Conservation (phyloP, 495 filamentous ascomycete species). For the Lasiosphaeria miniovina region DNA sequence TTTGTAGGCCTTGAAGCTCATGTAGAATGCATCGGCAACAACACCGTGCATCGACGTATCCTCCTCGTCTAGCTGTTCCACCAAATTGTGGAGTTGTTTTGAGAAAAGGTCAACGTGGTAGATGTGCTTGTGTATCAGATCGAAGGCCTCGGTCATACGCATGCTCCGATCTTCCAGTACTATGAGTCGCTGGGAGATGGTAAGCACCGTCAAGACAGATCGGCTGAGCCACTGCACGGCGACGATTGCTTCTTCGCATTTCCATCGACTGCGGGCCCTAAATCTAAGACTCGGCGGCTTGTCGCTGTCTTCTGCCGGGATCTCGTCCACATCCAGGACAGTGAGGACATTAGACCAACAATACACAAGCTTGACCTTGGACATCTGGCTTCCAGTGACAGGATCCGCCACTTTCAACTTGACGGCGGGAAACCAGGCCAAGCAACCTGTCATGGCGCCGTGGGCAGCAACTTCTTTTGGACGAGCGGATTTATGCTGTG, state of each 20-base stretch:
- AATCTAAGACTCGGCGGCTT: conserved; percentile 77
- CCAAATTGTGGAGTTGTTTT: conserved; percentile 75
- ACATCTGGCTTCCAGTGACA: conserved; percentile 50
- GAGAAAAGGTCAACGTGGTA: conserved; percentile 85
- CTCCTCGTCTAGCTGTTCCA: conserved; percentile 85
- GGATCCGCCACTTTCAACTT: conserved; percentile 76
- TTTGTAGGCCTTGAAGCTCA: conserved; percentile 95
- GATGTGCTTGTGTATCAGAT: conserved; percentile 86
- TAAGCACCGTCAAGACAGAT: conserved; percentile 86
- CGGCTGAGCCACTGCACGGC: conserved; percentile 95
- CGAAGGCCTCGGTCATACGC: conserved; percentile 88
- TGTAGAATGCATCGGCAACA: conserved; percentile 94
- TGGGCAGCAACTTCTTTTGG: conserved; percentile 89
- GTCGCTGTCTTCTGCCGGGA: conserved; percentile 61
- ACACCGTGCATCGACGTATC: conserved; percentile 90
- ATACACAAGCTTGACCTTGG: conserved; percentile 87
- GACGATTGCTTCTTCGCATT: conserved; percentile 91
- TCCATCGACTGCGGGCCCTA: conserved; percentile 82
- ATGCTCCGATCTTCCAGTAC: conserved; percentile 88
- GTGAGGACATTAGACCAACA: conserved; percentile 97
- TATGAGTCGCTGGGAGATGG: conserved; percentile 87
- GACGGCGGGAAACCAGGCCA: conserved; percentile 97
- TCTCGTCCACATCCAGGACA: conserved; percentile 79
- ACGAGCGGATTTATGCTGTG: conserved; percentile 85
- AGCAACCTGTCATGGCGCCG: conserved; percentile 83